Evolutionary conservation across 176 grass and related monocot genomes (phyloP).

Genomic region (Carex pumila): DNA sequence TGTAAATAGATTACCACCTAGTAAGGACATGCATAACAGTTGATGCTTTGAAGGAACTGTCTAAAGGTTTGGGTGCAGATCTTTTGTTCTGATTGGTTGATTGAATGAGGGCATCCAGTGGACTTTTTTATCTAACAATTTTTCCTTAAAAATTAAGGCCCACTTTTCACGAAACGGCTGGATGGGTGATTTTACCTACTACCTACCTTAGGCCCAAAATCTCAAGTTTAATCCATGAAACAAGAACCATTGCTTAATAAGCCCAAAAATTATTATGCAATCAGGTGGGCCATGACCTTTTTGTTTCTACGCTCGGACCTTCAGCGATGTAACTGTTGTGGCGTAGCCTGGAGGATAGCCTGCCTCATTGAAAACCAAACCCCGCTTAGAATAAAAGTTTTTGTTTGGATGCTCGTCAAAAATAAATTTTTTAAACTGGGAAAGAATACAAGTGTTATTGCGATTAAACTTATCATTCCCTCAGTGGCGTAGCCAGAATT

Average conservation of each 20-base stretch:
- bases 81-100: not conserved
- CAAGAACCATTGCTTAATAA: not conserved
- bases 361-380: too few relatives aligned
- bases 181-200: not conserved
- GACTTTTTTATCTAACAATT: not conserved
- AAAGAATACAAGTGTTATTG: too few relatives aligned
- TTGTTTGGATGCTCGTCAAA: too few relatives aligned
- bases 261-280: too few relatives aligned
- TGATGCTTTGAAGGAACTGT: not conserved
- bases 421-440: too few relatives aligned
- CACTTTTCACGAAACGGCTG: not conserved
- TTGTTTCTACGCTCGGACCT: too few relatives aligned
- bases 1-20: conserved; percentile 3
- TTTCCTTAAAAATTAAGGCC: not conserved
- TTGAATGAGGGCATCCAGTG: not conserved
- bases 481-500: too few relatives aligned
- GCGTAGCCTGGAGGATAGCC: too few relatives aligned
- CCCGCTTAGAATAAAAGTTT: too few relatives aligned
- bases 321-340: too few relatives aligned
- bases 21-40: not conserved
- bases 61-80: not conserved
- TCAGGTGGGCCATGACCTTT: too few relatives aligned
- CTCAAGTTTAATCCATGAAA: not conserved
- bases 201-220: not conserved
- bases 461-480: too few relatives aligned